Base-by-base conservation (phyloP, 1,284 basidiomycete genomes). In the Tilletiopsis washingtonensis region DNA sequence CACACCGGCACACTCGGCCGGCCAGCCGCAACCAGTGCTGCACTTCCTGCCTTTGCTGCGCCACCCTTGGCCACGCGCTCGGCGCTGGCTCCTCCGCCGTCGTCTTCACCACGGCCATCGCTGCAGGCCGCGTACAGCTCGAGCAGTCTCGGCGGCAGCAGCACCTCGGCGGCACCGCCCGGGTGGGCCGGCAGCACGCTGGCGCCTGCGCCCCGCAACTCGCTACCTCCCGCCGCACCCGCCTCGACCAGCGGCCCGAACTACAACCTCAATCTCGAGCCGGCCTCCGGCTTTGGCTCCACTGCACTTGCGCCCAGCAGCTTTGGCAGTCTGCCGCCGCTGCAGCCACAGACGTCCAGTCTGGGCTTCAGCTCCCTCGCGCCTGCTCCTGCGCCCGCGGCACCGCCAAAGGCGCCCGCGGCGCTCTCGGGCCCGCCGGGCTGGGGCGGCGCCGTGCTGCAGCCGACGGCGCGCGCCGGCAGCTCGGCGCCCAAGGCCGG, bases 231-330 rank as follows among this genome's bases (percentile, higher is more conserved):
- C n/a, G n/a, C 32, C 40, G 20, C 37, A 14, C 14, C 40, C 19
- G 29, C 7, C n/a, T 11, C 46, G 26, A n/a, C 27, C 0, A 47
- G 40, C 12, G 64, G 57, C 1, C 56, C 64, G n/a, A 67, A 67
- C 37, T 67, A 67, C 53, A 67, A 60, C 49, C 57, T 67, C 56
- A 43, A 45, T 14, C 49, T 64, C 0, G 38, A 57, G 3, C 57
- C 61, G 5, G 59, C 62, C 6, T 47, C 39, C 12, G 38, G n/a
- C 39, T 41, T 41, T 47, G 45, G 37, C 2, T 42, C 34, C 5
- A 17, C 15, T 12, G n/a, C 49, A 5, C 29, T 45, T 11, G 34
- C 36, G 43, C 24, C 21, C 25, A 19, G 39, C 12, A 38, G 25
- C n/a, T 27, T 36, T 2, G 34, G 36, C 27, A 39, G 36, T 4